Evolutionary conservation across 2,329 filamentous ascomycete genomes (phyloP).

Genomic region (Cladorrhinum sp.): DNA sequence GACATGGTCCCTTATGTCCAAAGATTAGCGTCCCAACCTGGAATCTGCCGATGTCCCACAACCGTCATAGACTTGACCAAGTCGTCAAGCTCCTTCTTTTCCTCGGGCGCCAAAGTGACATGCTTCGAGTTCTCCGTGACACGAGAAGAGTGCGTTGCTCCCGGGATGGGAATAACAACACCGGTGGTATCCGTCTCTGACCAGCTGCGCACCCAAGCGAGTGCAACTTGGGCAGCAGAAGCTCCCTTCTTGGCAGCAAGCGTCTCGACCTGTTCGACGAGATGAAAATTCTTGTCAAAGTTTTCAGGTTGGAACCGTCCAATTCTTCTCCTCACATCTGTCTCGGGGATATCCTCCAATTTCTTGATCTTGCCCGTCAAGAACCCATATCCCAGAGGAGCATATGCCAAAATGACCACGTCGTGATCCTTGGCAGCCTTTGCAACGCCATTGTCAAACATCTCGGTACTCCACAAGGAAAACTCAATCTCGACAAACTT

Average conservation of each 20-base stretch:
- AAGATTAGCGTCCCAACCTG: neutral
- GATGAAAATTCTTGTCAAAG: constrained; percentile 61
- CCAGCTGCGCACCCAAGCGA: constrained; percentile 57
- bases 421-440: constrained; percentile 50
- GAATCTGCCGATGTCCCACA: neutral
- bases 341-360: constrained; percentile 52
- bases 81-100: constrained; percentile 45
- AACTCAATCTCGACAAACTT: constrained; percentile 44
- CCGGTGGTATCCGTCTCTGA: constrained; percentile 41
- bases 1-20: neutral
- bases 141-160: constrained; percentile 55
- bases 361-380: constrained; percentile 53
- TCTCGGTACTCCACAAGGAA: constrained; percentile 31
- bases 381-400: constrained; percentile 47
- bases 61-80: constrained; percentile 37
- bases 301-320: constrained; percentile 61
- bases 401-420: constrained; percentile 61
- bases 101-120: constrained; percentile 47
- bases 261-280: constrained; percentile 54
- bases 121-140: constrained; percentile 56
- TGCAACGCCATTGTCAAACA: constrained; percentile 35
- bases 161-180: constrained; percentile 62
- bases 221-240: constrained; percentile 60
- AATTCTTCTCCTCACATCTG: constrained; percentile 42
- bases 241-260: constrained; percentile 58